Conservation (phyloP, 192 early-diverging fungal genomes). For the Jimgerdemannia flammicorona region DNA sequence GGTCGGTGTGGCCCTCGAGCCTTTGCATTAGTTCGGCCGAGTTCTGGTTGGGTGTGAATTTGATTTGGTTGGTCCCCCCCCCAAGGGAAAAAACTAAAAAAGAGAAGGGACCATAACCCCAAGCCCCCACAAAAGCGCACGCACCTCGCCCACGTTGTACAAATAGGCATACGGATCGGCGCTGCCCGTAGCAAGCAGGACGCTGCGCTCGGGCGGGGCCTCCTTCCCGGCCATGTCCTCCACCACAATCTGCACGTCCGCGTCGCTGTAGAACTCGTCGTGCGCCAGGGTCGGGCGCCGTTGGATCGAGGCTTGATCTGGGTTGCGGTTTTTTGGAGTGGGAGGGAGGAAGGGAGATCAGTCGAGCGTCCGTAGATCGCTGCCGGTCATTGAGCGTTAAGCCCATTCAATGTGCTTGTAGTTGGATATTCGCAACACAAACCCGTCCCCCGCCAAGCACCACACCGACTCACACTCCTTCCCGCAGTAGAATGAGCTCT, state of each 20-base stretch:
- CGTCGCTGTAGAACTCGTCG: slow-evolving; percentile 40
- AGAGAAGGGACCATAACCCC: not conserved
- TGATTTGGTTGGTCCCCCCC: no score
- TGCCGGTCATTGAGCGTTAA: no score
- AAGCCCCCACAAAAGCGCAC: not conserved
- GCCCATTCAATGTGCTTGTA: no score
- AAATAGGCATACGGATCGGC: slow-evolving; percentile 82
- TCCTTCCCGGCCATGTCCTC: slow-evolving; percentile 18
- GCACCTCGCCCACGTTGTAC: slow-evolving; percentile 59
- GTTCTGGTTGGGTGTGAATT: slow-evolving; percentile 29
- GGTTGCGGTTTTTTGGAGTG: not conserved
- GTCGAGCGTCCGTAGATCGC: not conserved
- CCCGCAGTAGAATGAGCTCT: slow-evolving; percentile 73
- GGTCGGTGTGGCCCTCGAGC: slow-evolving; percentile 89
- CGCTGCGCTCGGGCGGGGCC: slow-evolving; percentile 44
- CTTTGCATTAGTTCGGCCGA: slow-evolving; percentile 66
- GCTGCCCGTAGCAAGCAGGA: slow-evolving; percentile 75
- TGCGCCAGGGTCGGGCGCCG: not conserved
- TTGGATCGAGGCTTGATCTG: not conserved
- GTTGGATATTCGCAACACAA: no score
- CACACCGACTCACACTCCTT: slow-evolving; percentile 56
- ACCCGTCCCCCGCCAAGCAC: no score
- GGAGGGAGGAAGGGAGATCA: not conserved
- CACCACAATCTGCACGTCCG: slow-evolving; percentile 19
- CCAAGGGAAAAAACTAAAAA: not conserved